Percentiles rank a stretch among this genome's conserved stretches.
phyloP scores from a whole-genome alignment of 2,329 filamentous ascomycete species.

The Scedosporium boydii region DNA sequence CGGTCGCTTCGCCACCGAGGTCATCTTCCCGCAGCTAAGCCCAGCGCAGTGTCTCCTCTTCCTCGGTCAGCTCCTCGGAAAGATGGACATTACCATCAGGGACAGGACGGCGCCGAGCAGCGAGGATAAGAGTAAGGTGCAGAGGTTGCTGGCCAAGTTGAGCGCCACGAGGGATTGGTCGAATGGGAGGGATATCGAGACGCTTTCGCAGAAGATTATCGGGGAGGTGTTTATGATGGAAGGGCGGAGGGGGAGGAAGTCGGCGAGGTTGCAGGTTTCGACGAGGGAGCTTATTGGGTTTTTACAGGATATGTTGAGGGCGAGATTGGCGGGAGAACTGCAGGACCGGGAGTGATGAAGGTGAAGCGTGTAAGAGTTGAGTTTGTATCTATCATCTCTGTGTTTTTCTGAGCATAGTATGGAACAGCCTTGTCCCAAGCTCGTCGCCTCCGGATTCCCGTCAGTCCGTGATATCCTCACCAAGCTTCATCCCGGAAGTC shows the following conservation, averaged over 20 bases:
- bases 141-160: slow-evolving; percentile 28
- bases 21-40: slow-evolving; percentile 43
- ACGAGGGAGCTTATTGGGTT: neutral
- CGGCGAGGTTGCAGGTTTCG: neutral
- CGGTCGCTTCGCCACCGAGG: slow-evolving; percentile 53
- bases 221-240: slow-evolving; percentile 24
- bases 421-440: too few relatives aligned
- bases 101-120: slow-evolving; percentile 8
- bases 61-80: slow-evolving; percentile 28
- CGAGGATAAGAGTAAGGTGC: slow-evolving; percentile 6
- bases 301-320: neutral
- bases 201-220: slow-evolving; percentile 41
- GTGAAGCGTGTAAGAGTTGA: neutral
- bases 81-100: slow-evolving; percentile 19
- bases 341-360: neutral
- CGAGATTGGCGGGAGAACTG: neutral
- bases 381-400: neutral
- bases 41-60: slow-evolving; percentile 27
- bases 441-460: too few relatives aligned
- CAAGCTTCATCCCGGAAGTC: too few relatives aligned
- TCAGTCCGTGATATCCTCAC: too few relatives aligned
- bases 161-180: slow-evolving; percentile 43
- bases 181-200: slow-evolving; percentile 53
- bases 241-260: slow-evolving; percentile 18
- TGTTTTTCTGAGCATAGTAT: neutral